These are phyloP conservation scores for Phytomonas sp. DNA, from an alignment of 208 protist species.

Conservation along the genomic window DNA sequence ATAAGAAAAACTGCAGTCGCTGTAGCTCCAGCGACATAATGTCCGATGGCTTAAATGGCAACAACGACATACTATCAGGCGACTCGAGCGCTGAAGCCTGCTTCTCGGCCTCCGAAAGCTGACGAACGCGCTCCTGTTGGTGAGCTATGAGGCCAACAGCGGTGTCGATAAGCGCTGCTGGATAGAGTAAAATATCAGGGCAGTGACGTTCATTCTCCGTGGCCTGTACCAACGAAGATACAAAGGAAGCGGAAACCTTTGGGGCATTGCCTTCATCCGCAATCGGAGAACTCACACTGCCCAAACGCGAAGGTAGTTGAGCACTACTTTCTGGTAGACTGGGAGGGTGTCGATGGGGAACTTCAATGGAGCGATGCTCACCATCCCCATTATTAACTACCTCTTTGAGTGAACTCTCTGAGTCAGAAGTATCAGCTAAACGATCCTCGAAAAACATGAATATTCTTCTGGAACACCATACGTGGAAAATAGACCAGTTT, in stretches of 20 bases:
- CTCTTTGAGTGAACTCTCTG: not conserved
- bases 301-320: not conserved
- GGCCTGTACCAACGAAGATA: constrained; percentile 37
- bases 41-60: constrained; percentile 75
- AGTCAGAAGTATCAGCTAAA: not conserved
- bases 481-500: not conserved
- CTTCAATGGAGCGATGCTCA: not conserved
- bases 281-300: not conserved
- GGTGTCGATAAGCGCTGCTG: constrained; percentile 33
- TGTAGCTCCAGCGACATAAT: constrained; percentile 72
- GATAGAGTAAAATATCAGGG: constrained; percentile 79
- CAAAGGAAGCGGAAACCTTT: not conserved
- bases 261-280: not conserved
- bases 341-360: not conserved
- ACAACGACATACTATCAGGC: constrained; percentile 23
- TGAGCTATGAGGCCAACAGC: constrained; percentile 33
- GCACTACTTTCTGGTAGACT: not conserved
- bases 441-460: constrained; percentile 1
- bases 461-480: not conserved
- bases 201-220: constrained; percentile 72
- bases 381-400: not conserved
- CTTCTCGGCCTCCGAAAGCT: constrained; percentile 41
- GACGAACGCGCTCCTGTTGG: constrained; percentile 28
- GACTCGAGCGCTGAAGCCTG: constrained; percentile 3
- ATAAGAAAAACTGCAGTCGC: constrained; percentile 75